Evolutionary conservation across 768 basidiomycete species (phyloP).

Genomic region (Chlorophyllum brunneum): DNA sequence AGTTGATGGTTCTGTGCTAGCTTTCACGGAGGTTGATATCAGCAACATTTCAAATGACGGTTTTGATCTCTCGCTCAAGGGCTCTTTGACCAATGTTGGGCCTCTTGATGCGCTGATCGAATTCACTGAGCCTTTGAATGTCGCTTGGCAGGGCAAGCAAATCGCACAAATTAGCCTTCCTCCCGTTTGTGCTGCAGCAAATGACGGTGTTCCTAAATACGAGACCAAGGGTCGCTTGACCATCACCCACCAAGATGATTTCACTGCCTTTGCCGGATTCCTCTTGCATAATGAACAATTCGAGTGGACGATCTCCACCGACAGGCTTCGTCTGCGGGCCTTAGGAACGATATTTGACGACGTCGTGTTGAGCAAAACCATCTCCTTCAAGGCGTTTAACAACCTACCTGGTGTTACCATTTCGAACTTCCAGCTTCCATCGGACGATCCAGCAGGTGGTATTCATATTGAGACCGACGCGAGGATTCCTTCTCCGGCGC

Average conservation of each 20-base stretch:
- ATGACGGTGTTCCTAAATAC: conserved; percentile 64
- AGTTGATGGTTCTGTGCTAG: conserved; percentile 51
- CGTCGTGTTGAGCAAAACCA: conserved; percentile 53
- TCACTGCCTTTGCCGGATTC: conserved; percentile 63
- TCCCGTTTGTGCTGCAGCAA: conserved; percentile 64
- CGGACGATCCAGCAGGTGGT: conserved; percentile 64
- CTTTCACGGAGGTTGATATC: conserved; percentile 57
- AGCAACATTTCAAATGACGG: conserved; percentile 56
- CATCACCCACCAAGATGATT: conserved; percentile 52
- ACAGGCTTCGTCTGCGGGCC: conserved; percentile 58
- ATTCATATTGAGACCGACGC: conserved; percentile 70
- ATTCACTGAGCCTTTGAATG: conserved; percentile 61
- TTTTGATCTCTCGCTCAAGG: conserved; percentile 57
- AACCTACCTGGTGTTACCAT: conserved; percentile 67
- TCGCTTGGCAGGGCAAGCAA: conserved; percentile 57
- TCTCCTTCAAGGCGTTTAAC: conserved; percentile 69
- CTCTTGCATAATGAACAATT: conserved; percentile 62
- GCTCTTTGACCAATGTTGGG: conserved; percentile 58
- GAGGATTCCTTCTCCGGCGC: conserved; percentile 59
- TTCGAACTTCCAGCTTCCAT: conserved; percentile 66
- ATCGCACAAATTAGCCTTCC: conserved; percentile 66
- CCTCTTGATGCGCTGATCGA: conserved; percentile 68
- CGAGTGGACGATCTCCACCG: conserved; percentile 66
- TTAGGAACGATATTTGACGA: conserved; percentile 68
- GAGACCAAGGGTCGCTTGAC: conserved; percentile 44